Percentiles rank a stretch among this genome's conserved stretches.
Evolutionary conservation across 1,139 yeast species (phyloP).

Genomic region (Pichia sp.): DNA sequence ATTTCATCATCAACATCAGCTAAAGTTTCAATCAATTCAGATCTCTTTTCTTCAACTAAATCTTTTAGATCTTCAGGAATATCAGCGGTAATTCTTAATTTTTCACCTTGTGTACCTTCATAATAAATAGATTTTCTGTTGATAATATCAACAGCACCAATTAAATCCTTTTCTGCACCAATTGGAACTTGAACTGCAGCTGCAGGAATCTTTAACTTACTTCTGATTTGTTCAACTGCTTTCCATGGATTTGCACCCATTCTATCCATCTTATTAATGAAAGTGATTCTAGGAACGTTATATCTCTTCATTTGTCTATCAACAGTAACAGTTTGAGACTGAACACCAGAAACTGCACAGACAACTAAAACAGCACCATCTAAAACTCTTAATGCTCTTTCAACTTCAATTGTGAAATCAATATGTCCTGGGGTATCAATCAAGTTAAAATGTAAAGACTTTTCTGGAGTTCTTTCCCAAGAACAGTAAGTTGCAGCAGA

Average conservation of each 20-base stretch:
- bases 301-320: constrained; percentile 99
- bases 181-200: constrained; percentile 98
- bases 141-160: constrained; percentile 88
- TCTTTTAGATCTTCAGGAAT: constrained; percentile 73
- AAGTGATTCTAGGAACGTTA: constrained; percentile 93
- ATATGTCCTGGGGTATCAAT: constrained; percentile 98
- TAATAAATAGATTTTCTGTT: constrained; percentile 82
- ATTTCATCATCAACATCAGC: constrained; percentile 98
- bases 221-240: constrained; percentile 86
- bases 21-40: constrained; percentile 77
- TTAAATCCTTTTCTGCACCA: constrained; percentile 79
- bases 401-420: constrained; percentile 97
- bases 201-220: constrained; percentile 85
- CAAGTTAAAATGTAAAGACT: constrained; percentile 74
- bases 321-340: constrained; percentile 96
- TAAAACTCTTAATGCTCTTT: constrained; percentile 90
- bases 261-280: constrained; percentile 96
- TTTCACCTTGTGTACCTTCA: constrained; percentile 91
- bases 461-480: constrained; percentile 70
- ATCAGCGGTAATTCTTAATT: constrained; percentile 47
- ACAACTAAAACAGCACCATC: constrained; percentile 98
- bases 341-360: constrained; percentile 98
- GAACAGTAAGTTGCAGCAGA: constrained; percentile 98
- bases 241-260: constrained; percentile 98
- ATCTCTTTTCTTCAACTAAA: constrained; percentile 78